A percentile compares a stretch with the other conserved stretches of the same genome.
phyloP scores from a whole-genome alignment of 177 flowering plant genomes.

The Vitis hybrid region DNA sequence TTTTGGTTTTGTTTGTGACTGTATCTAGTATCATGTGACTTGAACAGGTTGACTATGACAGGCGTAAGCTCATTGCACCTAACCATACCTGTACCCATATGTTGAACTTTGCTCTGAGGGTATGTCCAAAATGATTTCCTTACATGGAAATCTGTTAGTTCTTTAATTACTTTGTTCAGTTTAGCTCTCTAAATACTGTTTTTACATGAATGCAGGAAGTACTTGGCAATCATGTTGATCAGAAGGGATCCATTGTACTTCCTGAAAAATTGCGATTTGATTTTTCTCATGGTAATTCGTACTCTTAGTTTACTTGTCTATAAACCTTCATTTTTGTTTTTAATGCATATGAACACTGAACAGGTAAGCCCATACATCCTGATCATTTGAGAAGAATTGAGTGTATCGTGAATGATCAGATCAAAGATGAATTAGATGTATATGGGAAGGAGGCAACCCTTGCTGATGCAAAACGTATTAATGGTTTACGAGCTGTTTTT shows the following conservation, averaged over 20 bases:
- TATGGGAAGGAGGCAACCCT: conserved; percentile 70
- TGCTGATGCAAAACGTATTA: conserved; percentile 77
- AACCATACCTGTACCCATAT: conserved; percentile 99
- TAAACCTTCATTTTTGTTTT: not conserved
- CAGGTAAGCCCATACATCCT: conserved; percentile 82
- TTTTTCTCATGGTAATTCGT: conserved; percentile 83
- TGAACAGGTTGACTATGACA: conserved; percentile 83
- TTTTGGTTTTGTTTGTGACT: not conserved
- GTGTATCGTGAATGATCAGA: conserved; percentile 82
- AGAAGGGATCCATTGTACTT: conserved; percentile 97
- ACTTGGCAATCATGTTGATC: conserved; percentile 95
- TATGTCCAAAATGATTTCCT: conserved; percentile 18
- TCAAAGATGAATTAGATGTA: conserved; percentile 76
- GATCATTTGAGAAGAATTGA: conserved; percentile 76
- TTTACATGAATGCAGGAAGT: conserved; percentile 63
- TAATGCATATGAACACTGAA: conserved; percentile 11
- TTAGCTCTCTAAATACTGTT: not conserved
- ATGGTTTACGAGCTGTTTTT: conserved; percentile 96
- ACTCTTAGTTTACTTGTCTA: not conserved
- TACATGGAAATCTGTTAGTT: not conserved
- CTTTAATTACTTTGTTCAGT: not conserved
- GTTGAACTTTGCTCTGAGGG: conserved; percentile 96
- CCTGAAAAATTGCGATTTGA: conserved; percentile 95
- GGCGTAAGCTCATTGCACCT: conserved; percentile 90
- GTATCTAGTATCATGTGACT: not conserved